Base-by-base conservation (phyloP, 768 basidiomycete species). In the Sarcodon aspratus region DNA sequence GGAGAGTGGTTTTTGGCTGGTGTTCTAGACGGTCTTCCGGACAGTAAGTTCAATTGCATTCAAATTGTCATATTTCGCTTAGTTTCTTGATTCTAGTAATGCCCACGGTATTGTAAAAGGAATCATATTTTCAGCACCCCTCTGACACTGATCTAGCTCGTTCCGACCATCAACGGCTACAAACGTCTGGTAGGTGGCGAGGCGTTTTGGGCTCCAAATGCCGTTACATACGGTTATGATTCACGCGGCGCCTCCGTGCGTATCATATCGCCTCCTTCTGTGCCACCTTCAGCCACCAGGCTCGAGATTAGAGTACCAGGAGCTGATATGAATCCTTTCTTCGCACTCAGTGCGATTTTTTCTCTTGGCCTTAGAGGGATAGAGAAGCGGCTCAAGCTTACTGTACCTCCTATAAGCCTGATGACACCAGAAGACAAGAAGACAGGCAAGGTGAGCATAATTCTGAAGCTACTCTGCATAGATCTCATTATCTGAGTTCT, bases 1-100 rank as follows among this genome's bases (percentile, higher is more conserved):
- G 90, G 72, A 11, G 96, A 99, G 64, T 81, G 79, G 70, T 99
- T 99, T 73, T 72, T 99, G n/a, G 94, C 93, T 5, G 96, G 96
- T 9, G 62, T 99, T 6, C 63, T 98, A 18, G 82, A 86, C 50
- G 96, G 96, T 34, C 72, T 99, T 46, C 76, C 88, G 9, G 94
- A 97, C 64, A 79, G 92, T 92, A 59, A 50, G 80, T 61, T 18
- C 18, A n/a, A 13, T 17, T 43, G 8, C 9, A 18, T 17, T 5
- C 21, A 5, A 5, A 5, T 3, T 27, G 21, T 27, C 21, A 27
- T 27, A 5, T 27, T 27, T 27, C 21, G 21, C 21, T 27, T 27
- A 27, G 21, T 27, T 27, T 27, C 21, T 27, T 27, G 21, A 27
- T 27, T 10, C 1, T 45, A 61, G 88, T 93, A 45, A 80, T 93